Evolutionary conservation across 371 early-diverging fungal genomes (phyloP).

Genomic region (Synchytrium microbalum): DNA sequence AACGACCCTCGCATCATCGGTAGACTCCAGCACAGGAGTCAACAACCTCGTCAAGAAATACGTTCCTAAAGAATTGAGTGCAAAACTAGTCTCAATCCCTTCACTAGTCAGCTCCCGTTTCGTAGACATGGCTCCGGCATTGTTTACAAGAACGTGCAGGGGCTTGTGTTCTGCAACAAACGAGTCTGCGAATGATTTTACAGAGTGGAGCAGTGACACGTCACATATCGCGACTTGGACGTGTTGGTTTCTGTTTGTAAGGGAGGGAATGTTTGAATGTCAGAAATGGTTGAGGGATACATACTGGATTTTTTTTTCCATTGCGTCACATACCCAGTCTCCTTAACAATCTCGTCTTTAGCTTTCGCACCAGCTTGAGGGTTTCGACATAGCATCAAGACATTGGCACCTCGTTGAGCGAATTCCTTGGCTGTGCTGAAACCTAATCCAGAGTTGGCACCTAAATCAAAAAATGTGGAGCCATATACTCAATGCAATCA

Average conservation of each 20-base stretch:
- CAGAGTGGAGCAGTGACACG: too few species aligned
- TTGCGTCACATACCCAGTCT: neutral
- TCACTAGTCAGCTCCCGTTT: constrained; percentile 9
- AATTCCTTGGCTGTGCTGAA: constrained; percentile 12
- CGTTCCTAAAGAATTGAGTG: constrained; percentile 16
- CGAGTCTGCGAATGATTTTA: too few species aligned
- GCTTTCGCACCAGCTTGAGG: constrained; percentile 6
- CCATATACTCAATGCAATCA: neutral
- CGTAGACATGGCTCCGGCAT: constrained; percentile 17
- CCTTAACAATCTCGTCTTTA: constrained; percentile 1
- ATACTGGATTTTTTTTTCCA: neutral
- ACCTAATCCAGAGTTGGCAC: constrained; percentile 23
- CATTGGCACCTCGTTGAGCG: constrained; percentile 11
- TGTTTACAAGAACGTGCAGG: too few species aligned
- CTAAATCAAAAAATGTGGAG: constrained; percentile 8
- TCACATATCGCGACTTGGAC: too few species aligned
- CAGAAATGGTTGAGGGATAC: neutral
- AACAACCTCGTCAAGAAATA: constrained; percentile 15
- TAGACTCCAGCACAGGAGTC: constrained; percentile 5
- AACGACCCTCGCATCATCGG: constrained; percentile 9
- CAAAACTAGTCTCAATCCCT: constrained; percentile 16
- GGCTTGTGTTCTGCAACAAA: too few species aligned
- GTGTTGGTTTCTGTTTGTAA: too few species aligned
- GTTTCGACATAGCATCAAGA: constrained; percentile 12
- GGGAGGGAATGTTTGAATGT: too few species aligned